phyloP scores from a whole-genome alignment of 768 basidiomycete genomes.

The Leucocoprinus birnbaumii region DNA sequence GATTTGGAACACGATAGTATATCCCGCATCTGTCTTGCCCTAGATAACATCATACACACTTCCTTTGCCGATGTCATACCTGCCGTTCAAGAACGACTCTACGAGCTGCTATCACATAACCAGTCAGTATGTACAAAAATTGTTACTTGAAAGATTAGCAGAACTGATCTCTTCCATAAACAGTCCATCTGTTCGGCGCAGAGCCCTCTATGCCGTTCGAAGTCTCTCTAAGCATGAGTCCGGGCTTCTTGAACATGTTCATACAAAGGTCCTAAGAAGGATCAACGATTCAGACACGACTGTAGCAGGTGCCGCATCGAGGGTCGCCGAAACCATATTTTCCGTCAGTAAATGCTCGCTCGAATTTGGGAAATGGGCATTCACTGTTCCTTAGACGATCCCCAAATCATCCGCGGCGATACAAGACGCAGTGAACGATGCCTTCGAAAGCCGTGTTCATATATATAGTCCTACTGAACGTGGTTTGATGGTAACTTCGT shows the following conservation, averaged over 20 bases:
- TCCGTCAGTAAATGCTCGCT: not conserved
- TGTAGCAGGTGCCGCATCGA: slow-evolving; percentile 46
- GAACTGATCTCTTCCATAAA: slow-evolving; percentile 15
- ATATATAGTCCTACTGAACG: not conserved
- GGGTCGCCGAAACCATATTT: slow-evolving; percentile 20
- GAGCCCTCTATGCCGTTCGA: slow-evolving; percentile 58
- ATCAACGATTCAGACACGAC: slow-evolving; percentile 39
- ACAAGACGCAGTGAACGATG: slow-evolving; percentile 2
- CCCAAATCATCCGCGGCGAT: not conserved
- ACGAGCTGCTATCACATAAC: slow-evolving; percentile 64
- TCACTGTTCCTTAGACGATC: not conserved
- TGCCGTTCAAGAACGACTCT: slow-evolving; percentile 65
- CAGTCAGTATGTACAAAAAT: slow-evolving; percentile 60
- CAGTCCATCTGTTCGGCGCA: slow-evolving; percentile 59
- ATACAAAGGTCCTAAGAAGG: slow-evolving; percentile 33
- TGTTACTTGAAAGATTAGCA: slow-evolving; percentile 5
- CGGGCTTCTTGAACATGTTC: slow-evolving; percentile 42
- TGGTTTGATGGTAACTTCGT: not conserved
- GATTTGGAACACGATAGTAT: slow-evolving; percentile 63
- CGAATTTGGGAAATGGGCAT: not conserved
- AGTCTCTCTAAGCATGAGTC: slow-evolving; percentile 45
- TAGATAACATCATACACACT: slow-evolving; percentile 62
- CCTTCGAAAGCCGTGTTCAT: slow-evolving; percentile 1
- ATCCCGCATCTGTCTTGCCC: slow-evolving; percentile 64
- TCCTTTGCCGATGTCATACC: slow-evolving; percentile 71